Base-by-base conservation (phyloP, 257 asterid genomes). In the Penstemon eatonii region DNA sequence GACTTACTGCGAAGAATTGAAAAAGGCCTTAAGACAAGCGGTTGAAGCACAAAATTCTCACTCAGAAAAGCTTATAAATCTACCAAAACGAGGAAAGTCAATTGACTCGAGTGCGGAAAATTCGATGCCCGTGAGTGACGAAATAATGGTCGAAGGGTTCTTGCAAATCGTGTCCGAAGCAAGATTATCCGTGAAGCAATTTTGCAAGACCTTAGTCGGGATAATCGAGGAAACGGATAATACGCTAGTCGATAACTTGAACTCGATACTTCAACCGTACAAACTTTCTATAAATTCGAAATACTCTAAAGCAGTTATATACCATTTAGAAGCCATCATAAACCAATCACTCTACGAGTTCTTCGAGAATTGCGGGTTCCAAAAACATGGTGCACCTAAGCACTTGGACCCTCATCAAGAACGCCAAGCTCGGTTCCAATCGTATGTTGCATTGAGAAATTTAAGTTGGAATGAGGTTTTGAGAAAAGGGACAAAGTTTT, bases 401-500 rank as follows among this genome's bases (percentile, higher is more conserved):
- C 60, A 76, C 38, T 47, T 93, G 37, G 91, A 90, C 66, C 99
- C 96, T 11, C 83, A 66, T 0, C 85, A 87, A n/a, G 87, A 81
- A 6, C 86, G 96, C 56, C 79, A 81, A 0, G 82, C 82, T 4
- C 81, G 87, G 18, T 93, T 93, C 82, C 82, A 86, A 4, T 81
- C 96, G 0, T 93, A 86, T n/a, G 96, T 87, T 0, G 84, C 94
- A 0, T 49, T 93, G 76, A 87, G 99, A 66, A 88, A 87, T 51
- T 78, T 93, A 13, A 90, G 96, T 63, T 93, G 99, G 99, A 89
- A 87, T 25, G 92, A 93, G 61, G 99, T 93, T 4, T 42, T 93
- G 69, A 79, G 89, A 6, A 93, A 88, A 52, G 99, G 99, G 81
- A 90, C 99, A 0, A 93, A 87, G 79, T 86, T 79, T 55, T 90